phyloP scores from a whole-genome alignment of 345 rosid genomes.

The Cardamine resedifolia region DNA sequence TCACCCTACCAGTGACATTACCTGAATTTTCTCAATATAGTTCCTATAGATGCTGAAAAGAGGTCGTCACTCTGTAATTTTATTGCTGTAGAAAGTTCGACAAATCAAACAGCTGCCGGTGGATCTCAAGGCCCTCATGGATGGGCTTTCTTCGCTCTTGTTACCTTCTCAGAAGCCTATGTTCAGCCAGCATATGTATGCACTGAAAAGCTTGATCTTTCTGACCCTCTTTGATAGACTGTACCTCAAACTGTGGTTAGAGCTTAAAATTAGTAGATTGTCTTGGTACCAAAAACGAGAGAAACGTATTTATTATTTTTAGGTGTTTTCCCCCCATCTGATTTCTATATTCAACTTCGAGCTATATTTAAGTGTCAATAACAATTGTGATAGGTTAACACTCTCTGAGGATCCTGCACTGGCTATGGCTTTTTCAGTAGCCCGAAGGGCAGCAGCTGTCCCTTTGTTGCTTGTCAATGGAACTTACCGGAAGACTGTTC shows the following conservation, averaged over 20 bases:
- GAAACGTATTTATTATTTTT: constrained; percentile 4
- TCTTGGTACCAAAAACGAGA: constrained; percentile 2
- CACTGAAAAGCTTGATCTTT: constrained; percentile 26
- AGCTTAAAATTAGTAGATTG: constrained; percentile 16
- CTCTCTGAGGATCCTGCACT: constrained; percentile 98
- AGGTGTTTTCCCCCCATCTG: neutral
- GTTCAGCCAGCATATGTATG: constrained; percentile 78
- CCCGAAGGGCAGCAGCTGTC: constrained; percentile 95
- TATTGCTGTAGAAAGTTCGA: constrained; percentile 65
- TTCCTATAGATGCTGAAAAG: constrained; percentile 22
- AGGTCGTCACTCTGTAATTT: constrained; percentile 27
- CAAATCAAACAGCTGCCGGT: constrained; percentile 70
- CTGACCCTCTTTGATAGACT: constrained; percentile 16
- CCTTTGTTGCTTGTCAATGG: constrained; percentile 96
- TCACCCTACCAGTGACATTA: constrained; percentile 2
- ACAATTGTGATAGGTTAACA: constrained; percentile 54
- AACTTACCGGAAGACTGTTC: constrained; percentile 86
- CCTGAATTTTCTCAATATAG: constrained; percentile 3
- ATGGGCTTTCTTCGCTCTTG: constrained; percentile 84
- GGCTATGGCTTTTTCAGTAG: constrained; percentile 98
- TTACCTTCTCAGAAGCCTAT: constrained; percentile 79
- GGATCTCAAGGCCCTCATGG: constrained; percentile 73
- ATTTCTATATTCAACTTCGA: constrained; percentile 17
- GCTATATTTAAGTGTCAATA: constrained; percentile 24
- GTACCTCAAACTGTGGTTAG: constrained; percentile 16